A percentile compares a stretch with the other conserved stretches of the same genome.
Conservation (phyloP, 805 yeast species). For the Lipomyces orientalis region DNA sequence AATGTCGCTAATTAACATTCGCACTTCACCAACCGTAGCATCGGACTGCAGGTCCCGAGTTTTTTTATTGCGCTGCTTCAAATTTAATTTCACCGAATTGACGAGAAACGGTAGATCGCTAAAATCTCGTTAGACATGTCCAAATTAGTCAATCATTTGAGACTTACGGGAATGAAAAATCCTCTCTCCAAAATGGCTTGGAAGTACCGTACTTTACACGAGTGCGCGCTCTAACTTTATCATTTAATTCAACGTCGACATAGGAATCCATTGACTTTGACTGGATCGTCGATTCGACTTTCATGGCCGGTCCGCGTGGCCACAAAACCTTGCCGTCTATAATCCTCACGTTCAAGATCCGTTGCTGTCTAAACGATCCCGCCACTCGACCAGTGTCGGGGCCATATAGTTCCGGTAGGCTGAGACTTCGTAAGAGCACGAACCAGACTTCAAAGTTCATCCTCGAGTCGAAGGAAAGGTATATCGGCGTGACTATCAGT, state of each 20-base stretch:
- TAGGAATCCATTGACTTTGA: slow-evolving; percentile 48
- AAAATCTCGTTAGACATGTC: slow-evolving; percentile 46
- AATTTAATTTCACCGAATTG: slow-evolving; percentile 28
- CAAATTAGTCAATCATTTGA: slow-evolving; percentile 33
- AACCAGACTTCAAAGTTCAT: slow-evolving; percentile 32
- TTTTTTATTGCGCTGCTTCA: slow-evolving; percentile 30
- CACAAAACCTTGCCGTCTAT: slow-evolving; percentile 30
- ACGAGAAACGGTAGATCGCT: slow-evolving; percentile 56
- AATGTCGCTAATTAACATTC: slow-evolving; percentile 26
- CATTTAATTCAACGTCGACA: slow-evolving; percentile 76
- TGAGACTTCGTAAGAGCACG: slow-evolving; percentile 27
- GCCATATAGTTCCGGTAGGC: slow-evolving; percentile 35
- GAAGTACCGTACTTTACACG: slow-evolving; percentile 58
- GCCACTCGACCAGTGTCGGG: slow-evolving; percentile 30
- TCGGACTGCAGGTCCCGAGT: slow-evolving; percentile 21
- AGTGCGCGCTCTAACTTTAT: slow-evolving; percentile 77
- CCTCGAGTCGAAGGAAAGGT: slow-evolving; percentile 27
- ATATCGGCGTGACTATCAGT: slow-evolving; percentile 28
- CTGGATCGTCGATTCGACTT: slow-evolving; percentile 17
- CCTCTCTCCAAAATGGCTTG: slow-evolving; percentile 85
- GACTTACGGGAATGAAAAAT: slow-evolving; percentile 61
- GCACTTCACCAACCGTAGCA: slow-evolving; percentile 31
- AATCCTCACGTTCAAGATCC: slow-evolving; percentile 24
- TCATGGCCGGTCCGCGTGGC: slow-evolving; percentile 28
- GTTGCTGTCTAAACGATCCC: slow-evolving; percentile 31